Percentiles rank a stretch among this genome's conserved stretches.
phyloP scores from a whole-genome alignment of 768 basidiomycete species.

The Boletellus emodensis region DNA sequence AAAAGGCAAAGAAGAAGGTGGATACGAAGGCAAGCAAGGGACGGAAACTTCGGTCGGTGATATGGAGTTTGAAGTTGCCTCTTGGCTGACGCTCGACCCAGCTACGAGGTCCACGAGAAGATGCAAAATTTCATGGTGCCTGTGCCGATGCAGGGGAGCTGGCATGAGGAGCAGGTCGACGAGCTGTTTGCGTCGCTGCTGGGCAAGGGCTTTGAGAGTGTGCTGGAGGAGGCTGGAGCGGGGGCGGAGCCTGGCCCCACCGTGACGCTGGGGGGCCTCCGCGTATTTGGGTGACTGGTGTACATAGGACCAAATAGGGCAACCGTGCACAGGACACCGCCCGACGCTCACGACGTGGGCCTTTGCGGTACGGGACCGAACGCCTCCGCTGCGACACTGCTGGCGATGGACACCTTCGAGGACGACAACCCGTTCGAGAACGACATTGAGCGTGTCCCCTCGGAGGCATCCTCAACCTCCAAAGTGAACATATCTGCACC shows the following conservation, averaged over 20 bases:
- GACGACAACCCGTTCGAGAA: constrained; percentile 68
- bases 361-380: background rate
- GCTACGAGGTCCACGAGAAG: constrained; percentile 94
- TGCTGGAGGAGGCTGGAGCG: constrained; percentile 24
- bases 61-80: background rate
- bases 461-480: constrained; percentile 35
- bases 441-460: constrained; percentile 34
- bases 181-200: constrained; percentile 88
- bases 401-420: constrained; percentile 42
- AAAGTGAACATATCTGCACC: constrained; percentile 44
- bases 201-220: constrained; percentile 62
- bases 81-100: constrained; percentile 27
- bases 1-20: constrained; percentile 80
- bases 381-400: background rate
- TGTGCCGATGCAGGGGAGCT: constrained; percentile 57
- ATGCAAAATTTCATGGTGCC: constrained; percentile 97
- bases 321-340: constrained; percentile 4
- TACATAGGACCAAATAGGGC: constrained; percentile 27
- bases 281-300: constrained; percentile 51
- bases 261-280: constrained; percentile 45
- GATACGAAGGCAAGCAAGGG: constrained; percentile 97
- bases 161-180: constrained; percentile 97
- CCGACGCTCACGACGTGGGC: background rate
- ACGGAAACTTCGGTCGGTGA: constrained; percentile 73
- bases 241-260: constrained; percentile 20